These are phyloP conservation scores for Cadophora gregata DNA, from an alignment of 2,329 filamentous ascomycete genomes.

Conservation along the genomic window DNA sequence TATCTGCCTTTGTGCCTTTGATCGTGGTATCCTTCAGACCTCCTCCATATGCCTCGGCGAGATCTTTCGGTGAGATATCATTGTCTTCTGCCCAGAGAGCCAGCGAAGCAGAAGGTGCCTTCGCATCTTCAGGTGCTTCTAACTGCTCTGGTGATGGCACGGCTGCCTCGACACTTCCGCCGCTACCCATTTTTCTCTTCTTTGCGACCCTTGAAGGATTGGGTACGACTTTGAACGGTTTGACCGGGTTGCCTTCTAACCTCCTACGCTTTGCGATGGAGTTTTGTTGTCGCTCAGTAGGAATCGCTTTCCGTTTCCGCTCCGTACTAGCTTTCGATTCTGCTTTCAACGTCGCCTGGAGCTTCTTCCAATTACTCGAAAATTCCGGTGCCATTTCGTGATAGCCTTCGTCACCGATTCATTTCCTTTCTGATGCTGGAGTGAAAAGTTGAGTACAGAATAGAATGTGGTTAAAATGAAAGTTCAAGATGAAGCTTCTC, in stretches of 20 bases:
- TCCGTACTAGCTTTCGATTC: slow-evolving; percentile 46
- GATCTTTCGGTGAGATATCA: slow-evolving; percentile 62
- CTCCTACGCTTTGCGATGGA: slow-evolving; percentile 45
- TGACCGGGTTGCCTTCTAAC: slow-evolving; percentile 36
- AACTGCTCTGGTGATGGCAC: slow-evolving; percentile 2
- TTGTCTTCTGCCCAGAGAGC: slow-evolving; percentile 67
- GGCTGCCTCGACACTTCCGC: slow-evolving; percentile 55
- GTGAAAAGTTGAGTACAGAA: neutral
- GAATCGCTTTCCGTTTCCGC: slow-evolving; percentile 45
- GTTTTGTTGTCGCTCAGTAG: slow-evolving; percentile 40
- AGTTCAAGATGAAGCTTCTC: neutral
- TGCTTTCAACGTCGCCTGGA: slow-evolving; percentile 65
- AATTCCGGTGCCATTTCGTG: slow-evolving; percentile 48
- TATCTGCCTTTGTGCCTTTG: slow-evolving; percentile 52
- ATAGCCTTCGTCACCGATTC: slow-evolving; percentile 20
- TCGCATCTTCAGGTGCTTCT: slow-evolving; percentile 45
- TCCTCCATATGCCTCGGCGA: slow-evolving; percentile 67
- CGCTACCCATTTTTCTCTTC: slow-evolving; percentile 58
- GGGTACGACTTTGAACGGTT: slow-evolving; percentile 16
- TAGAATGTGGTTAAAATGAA: neutral
- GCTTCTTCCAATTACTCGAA: slow-evolving; percentile 79
- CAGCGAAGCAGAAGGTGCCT: slow-evolving; percentile 58
- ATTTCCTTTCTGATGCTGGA: slow-evolving; percentile 13
- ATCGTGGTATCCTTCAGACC: slow-evolving; percentile 57
- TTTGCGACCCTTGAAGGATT: slow-evolving; percentile 13